Evolutionary conservation across 768 basidiomycete species (phyloP).

Genomic region (Dentipellis sp.): DNA sequence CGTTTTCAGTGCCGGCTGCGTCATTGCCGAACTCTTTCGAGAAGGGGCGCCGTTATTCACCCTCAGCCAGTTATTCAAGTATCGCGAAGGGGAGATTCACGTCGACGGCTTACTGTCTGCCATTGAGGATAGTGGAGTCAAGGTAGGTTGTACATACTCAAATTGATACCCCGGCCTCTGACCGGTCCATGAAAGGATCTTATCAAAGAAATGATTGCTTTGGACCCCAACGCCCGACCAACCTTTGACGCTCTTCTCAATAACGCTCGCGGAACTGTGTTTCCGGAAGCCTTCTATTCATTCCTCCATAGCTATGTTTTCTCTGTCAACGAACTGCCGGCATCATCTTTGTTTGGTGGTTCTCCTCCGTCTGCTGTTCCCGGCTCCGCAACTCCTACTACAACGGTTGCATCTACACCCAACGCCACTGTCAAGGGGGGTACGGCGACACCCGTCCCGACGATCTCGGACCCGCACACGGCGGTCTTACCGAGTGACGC

Average conservation of each 20-base stretch:
- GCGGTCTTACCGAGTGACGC: slow-evolving; percentile 62
- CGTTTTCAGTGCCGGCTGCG: slow-evolving; percentile 90
- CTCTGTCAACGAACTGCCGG: slow-evolving; percentile 62
- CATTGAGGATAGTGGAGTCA: slow-evolving; percentile 76
- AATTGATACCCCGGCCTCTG: slow-evolving; percentile 2
- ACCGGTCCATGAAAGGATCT: slow-evolving; percentile 43
- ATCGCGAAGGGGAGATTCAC: slow-evolving; percentile 74
- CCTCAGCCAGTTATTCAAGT: slow-evolving; percentile 91
- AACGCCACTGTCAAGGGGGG: slow-evolving; percentile 4
- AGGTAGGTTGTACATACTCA: slow-evolving; percentile 37
- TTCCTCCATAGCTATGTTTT: slow-evolving; percentile 88
- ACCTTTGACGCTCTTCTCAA: slow-evolving; percentile 75
- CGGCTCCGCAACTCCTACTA: background rate
- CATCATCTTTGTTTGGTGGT: slow-evolving; percentile 31
- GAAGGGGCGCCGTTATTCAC: slow-evolving; percentile 93
- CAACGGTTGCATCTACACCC: slow-evolving; percentile 9
- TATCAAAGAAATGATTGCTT: slow-evolving; percentile 83
- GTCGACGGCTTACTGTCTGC: slow-evolving; percentile 61
- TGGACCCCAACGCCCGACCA: slow-evolving; percentile 69
- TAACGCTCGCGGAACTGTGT: slow-evolving; percentile 64
- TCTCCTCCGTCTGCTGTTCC: background rate
- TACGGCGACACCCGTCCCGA: slow-evolving; percentile 6
- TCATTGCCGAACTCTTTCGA: slow-evolving; percentile 90
- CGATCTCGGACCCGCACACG: slow-evolving; percentile 16
- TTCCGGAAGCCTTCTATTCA: slow-evolving; percentile 91